Conservation (phyloP, 306 rosid species). For the Dryas alaskensis region DNA sequence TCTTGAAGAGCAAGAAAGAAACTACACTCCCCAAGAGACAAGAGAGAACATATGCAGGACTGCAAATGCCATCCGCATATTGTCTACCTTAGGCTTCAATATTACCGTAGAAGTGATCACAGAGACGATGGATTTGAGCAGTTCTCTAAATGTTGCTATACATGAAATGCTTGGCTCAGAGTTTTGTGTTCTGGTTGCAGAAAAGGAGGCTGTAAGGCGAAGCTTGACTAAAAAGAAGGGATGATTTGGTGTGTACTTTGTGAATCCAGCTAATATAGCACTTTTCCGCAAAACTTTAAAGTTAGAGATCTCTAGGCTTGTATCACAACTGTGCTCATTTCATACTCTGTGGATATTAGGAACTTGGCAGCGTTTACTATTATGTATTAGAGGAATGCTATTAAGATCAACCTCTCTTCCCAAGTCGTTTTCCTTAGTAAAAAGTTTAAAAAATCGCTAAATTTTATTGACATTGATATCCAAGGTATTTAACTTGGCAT, state of each 20-base stretch:
- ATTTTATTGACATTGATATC: too few species aligned
- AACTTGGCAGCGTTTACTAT: too few species aligned
- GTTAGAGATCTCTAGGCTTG: too few species aligned
- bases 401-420: too few species aligned
- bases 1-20: constrained; percentile 59
- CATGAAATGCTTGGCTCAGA: constrained; percentile 90
- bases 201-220: constrained; percentile 78
- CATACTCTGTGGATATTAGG: too few species aligned
- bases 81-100: constrained; percentile 62
- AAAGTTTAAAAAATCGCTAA: too few species aligned
- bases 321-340: too few species aligned
- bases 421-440: too few species aligned
- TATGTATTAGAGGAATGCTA: too few species aligned
- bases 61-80: constrained; percentile 75
- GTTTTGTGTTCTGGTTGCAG: constrained; percentile 74
- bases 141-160: constrained; percentile 49
- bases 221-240: constrained; percentile 51
- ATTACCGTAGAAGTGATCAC: constrained; percentile 56
- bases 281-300: neutral
- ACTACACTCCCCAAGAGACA: constrained; percentile 47
- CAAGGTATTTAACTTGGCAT: neutral
- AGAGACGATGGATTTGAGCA: constrained; percentile 59
- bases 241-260: constrained; percentile 16
- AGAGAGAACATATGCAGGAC: constrained; percentile 69
- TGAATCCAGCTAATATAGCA: neutral